These are phyloP conservation scores for Orbilia javanica DNA, from an alignment of 2,329 filamentous ascomycete genomes.

Conservation along the genomic window DNA sequence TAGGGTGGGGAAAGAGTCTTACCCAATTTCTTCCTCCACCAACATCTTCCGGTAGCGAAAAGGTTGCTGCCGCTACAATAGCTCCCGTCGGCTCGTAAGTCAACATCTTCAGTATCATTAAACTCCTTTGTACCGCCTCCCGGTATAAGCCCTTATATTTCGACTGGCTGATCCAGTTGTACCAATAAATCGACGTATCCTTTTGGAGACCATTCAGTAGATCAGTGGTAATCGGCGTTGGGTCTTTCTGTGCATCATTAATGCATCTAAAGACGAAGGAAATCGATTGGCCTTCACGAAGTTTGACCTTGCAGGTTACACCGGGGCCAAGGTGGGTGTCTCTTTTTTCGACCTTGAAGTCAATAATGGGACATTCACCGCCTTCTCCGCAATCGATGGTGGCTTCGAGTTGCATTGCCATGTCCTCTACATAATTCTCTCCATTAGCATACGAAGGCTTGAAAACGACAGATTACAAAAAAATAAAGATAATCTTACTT, in stretches of 20 bases:
- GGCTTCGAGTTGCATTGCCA: slow-evolving; percentile 76
- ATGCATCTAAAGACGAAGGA: slow-evolving; percentile 74
- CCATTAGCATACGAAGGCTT: slow-evolving; percentile 14
- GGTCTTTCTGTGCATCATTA: slow-evolving; percentile 70
- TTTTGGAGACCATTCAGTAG: slow-evolving; percentile 75
- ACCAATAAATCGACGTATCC: slow-evolving; percentile 79
- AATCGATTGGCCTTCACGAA: slow-evolving; percentile 76
- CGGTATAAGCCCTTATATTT: slow-evolving; percentile 79
- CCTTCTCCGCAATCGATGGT: slow-evolving; percentile 74
- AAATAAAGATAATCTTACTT: slow-evolving; percentile 6
- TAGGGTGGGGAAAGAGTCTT: slow-evolving; percentile 56
- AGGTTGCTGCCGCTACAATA: slow-evolving; percentile 81
- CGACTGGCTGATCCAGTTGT: slow-evolving; percentile 78
- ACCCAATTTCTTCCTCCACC: slow-evolving; percentile 72
- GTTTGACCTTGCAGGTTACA: slow-evolving; percentile 72
- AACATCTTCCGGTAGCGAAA: slow-evolving; percentile 80
- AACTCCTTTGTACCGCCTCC: slow-evolving; percentile 77
- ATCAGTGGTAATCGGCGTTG: slow-evolving; percentile 72
- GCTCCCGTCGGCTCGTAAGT: slow-evolving; percentile 84
- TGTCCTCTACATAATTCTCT: slow-evolving; percentile 61
- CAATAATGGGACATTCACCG: slow-evolving; percentile 69
- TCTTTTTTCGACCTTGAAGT: slow-evolving; percentile 71
- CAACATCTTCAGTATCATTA: slow-evolving; percentile 81
- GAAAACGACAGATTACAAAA: background rate
- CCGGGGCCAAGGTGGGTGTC: slow-evolving; percentile 73